These are phyloP conservation scores for Rheum nobile DNA, from an alignment of 148 eudicot genomes.

Conservation along the genomic window DNA sequence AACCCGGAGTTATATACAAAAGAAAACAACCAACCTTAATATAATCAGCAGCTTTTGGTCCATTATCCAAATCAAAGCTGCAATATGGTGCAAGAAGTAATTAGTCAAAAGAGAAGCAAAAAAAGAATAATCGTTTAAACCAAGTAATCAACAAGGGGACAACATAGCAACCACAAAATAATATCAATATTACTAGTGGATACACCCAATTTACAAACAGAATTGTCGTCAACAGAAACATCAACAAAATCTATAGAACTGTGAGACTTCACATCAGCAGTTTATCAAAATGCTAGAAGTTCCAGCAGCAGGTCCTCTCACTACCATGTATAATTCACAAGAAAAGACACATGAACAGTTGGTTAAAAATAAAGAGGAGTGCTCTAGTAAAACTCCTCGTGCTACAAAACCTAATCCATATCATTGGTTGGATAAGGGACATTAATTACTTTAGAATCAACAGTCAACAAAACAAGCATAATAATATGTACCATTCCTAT, in stretches of 20 bases:
- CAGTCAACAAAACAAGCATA: background rate
- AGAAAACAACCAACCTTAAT: slow-evolving; percentile 46
- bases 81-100: background rate
- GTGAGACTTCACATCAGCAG: background rate
- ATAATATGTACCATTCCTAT: background rate
- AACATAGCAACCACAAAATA: background rate
- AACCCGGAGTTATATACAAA: background rate
- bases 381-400: background rate
- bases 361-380: background rate
- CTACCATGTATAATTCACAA: background rate
- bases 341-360: background rate
- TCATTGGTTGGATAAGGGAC: background rate
- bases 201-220: background rate
- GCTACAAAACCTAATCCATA: background rate
- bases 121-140: background rate
- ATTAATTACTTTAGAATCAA: background rate
- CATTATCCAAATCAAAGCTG: slow-evolving; percentile 89
- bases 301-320: background rate
- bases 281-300: background rate
- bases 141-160: background rate
- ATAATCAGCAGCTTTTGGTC: slow-evolving; percentile 93
- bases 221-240: background rate
- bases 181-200: background rate
- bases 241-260: background rate
- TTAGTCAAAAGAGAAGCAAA: slow-evolving; percentile 2